These are phyloP conservation scores for Trametes elegans DNA, from an alignment of 768 basidiomycete genomes.

Conservation along the genomic window DNA sequence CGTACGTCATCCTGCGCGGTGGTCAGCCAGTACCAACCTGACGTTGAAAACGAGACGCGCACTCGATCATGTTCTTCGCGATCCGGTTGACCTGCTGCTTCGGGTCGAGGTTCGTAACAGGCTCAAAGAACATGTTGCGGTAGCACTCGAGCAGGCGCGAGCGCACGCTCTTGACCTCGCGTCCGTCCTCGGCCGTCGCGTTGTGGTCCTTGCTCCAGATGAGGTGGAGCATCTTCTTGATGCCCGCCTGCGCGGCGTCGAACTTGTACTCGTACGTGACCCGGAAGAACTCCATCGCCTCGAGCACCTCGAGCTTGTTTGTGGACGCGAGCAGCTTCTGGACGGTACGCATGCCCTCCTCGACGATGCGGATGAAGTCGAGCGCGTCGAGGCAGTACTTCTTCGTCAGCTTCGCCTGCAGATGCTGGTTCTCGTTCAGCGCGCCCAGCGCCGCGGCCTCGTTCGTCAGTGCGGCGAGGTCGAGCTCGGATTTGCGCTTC, in stretches of 20 bases:
- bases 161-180: constrained; percentile 85
- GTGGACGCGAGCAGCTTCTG: constrained; percentile 82
- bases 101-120: constrained; percentile 65
- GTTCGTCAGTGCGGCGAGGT: constrained; percentile 65
- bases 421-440: constrained; percentile 62
- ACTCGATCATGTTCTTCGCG: constrained; percentile 98
- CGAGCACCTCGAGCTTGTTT: constrained; percentile 79
- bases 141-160: constrained; percentile 89
- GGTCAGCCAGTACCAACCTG: neutral
- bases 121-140: constrained; percentile 83
- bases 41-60: constrained; percentile 23
- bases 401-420: constrained; percentile 69
- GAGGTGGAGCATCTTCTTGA: constrained; percentile 95
- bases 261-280: constrained; percentile 80
- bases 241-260: constrained; percentile 75
- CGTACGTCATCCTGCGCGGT: constrained; percentile 75
- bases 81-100: constrained; percentile 91
- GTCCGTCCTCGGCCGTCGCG: constrained; percentile 67
- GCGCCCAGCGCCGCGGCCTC: constrained; percentile 72
- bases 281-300: constrained; percentile 88
- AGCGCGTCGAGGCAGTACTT: constrained; percentile 87
- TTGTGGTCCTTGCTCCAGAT: constrained; percentile 96
- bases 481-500: constrained; percentile 66
- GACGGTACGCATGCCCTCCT: constrained; percentile 67
- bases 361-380: constrained; percentile 71